A percentile compares a stretch with the other conserved stretches of the same genome.
Evolutionary conservation across 208 protist genomes (phyloP).

Genomic region (Leishmania martiniquensis): DNA sequence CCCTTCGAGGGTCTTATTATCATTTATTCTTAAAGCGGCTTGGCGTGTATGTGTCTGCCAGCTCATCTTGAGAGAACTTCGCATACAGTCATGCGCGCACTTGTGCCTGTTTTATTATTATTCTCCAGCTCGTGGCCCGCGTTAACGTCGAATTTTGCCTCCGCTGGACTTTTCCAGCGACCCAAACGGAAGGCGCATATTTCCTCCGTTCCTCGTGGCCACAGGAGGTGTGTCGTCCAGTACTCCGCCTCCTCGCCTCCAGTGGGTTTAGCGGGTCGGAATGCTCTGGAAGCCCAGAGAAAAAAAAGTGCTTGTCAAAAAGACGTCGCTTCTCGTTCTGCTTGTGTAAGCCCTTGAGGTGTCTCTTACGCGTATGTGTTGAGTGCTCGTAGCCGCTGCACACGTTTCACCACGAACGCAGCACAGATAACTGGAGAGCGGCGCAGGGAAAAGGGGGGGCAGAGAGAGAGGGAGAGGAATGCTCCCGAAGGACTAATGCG

Average conservation of each 20-base stretch:
- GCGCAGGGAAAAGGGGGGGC: no score
- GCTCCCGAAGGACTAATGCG: background rate
- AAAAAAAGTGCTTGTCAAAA: background rate
- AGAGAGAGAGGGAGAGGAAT: background rate
- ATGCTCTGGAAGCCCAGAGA: background rate
- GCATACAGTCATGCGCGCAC: background rate
- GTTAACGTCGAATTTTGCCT: background rate
- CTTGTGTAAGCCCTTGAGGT: background rate
- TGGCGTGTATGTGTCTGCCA: background rate
- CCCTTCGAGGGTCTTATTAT: no score
- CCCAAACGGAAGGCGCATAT: background rate
- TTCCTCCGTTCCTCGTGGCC: no score
- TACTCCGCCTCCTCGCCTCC: background rate
- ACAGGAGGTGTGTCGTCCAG: background rate
- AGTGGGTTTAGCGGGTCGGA: background rate
- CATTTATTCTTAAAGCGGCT: background rate
- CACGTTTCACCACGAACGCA: background rate
- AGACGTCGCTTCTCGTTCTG: background rate
- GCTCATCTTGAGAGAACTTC: background rate
- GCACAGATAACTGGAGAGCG: background rate
- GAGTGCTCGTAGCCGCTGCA: background rate
- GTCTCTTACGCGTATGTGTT: background rate
- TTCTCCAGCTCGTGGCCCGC: slow-evolving; percentile 5
- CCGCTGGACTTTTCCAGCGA: background rate
- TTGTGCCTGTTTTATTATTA: slow-evolving; percentile 7